Evolutionary conservation across 805 yeast species (phyloP).

Genomic region (Wickerhamomyces mucosus): DNA sequence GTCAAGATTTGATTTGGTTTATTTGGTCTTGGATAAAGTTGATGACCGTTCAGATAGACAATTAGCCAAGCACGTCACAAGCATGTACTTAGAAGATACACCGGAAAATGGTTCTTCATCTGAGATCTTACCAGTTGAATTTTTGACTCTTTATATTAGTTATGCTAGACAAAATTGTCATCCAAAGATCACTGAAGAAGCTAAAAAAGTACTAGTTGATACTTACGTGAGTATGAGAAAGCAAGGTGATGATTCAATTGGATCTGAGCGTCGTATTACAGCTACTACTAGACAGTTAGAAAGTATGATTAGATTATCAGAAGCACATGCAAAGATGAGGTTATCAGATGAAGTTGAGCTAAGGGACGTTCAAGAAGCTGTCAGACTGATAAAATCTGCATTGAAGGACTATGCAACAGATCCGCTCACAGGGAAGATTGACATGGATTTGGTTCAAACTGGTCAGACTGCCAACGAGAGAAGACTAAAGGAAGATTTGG

Average conservation of each 20-base stretch:
- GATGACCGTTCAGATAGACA: constrained; percentile 79
- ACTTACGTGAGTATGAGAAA: constrained; percentile 91
- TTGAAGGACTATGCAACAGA: constrained; percentile 98
- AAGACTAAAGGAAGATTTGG: constrained; percentile 62
- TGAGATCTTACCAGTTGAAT: constrained; percentile 78
- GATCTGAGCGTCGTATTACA: constrained; percentile 84
- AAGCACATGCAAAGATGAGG: constrained; percentile 97
- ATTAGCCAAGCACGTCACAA: constrained; percentile 83
- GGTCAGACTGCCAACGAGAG: constrained; percentile 89
- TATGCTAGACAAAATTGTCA: constrained; percentile 82
- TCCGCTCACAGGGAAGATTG: constrained; percentile 93
- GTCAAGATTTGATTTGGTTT: constrained; percentile 92
- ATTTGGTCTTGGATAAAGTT: constrained; percentile 84
- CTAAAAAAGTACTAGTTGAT: constrained; percentile 76
- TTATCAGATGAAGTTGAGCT: constrained; percentile 61
- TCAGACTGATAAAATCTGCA: constrained; percentile 84
- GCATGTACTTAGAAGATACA: constrained; percentile 81
- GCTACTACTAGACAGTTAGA: constrained; percentile 98
- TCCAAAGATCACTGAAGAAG: constrained; percentile 74
- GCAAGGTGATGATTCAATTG: constrained; percentile 82
- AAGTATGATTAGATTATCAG: constrained; percentile 87
- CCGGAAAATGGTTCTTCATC: constrained; percentile 61
- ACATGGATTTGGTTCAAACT: constrained; percentile 94
- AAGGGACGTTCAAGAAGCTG: constrained; percentile 87
- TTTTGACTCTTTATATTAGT: constrained; percentile 79